Evolutionary conservation across 1,284 basidiomycete species (phyloP), one percentile per base, ranked within the genome.

Genomic region (Ganoderma multipileum): DNA sequence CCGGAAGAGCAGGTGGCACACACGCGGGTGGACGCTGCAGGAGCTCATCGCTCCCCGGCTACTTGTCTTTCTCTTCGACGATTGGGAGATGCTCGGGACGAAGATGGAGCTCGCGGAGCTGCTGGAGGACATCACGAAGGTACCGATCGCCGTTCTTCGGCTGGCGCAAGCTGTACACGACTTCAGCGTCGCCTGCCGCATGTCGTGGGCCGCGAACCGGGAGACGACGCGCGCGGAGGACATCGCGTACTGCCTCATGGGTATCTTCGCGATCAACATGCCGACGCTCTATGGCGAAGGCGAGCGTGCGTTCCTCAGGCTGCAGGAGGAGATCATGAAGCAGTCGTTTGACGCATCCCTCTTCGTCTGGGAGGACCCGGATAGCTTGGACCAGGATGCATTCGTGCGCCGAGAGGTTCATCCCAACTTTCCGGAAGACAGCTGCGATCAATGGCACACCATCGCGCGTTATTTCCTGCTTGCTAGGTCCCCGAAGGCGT

Each of bases 11-110:
- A 54, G 39, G 38, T 66, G 64, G 64, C 52, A 54, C 50, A 61
- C 42, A 23, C 65, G 65, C n/a, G 65, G 65, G 7, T 66, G 65
- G 62, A 39, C 39, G 26, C 52, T 68, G 47, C 67, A 63, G 6
- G 63, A 59, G n/a, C 63, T 68, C 18, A 60, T 41, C 26, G 41
- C 61, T 0, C 44, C 61, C 2, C 41, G 18, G 3, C 16, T n/a
- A 4, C 16, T 62, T 44, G 28, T 33, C 42, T 62, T 62, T 44
- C 41, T 62, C 28, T 62, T 44, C 8, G 12, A 47, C 18, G 42
- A 62, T 5, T 62, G 61, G 61, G n/a, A 20, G 42, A 18, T n/a
- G 30, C 26, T 62, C 26, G 61, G 61, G 6, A 50, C 41, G 41
- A 62, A 62, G 30, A 20, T 47, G 41, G 33, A 26, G 41, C 61